Conservation (phyloP, 768 basidiomycete species). For the Tylopilus vinaceipallidus region DNA sequence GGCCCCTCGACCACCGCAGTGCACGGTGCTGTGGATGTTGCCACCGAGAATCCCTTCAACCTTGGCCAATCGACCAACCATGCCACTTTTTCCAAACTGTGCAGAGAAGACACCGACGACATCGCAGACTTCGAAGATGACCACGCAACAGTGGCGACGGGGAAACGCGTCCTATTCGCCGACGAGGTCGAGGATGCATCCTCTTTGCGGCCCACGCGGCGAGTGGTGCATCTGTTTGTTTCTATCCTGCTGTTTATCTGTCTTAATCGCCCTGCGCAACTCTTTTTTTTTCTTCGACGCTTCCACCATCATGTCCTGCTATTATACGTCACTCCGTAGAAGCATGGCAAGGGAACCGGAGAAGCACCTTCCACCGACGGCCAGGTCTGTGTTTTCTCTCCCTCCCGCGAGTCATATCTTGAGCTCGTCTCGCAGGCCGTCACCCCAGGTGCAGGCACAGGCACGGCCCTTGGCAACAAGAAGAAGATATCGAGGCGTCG, state of each 20-base stretch:
- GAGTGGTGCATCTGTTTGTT: constrained; percentile 19
- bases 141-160: constrained; percentile 13
- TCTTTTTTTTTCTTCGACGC: background rate
- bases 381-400: constrained; percentile 19
- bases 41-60: constrained; percentile 8
- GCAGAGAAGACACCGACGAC: constrained; percentile 29
- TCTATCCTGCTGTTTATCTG: background rate
- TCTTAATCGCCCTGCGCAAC: background rate
- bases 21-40: constrained; percentile 3
- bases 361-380: constrained; percentile 14
- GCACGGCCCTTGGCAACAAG: constrained; percentile 7
- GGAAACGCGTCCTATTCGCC: constrained; percentile 25
- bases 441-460: constrained; percentile 2
- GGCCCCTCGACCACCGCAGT: constrained; percentile 8
- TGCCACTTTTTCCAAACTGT: constrained; percentile 25
- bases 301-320: background rate
- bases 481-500: constrained; percentile 28
- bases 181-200: constrained; percentile 22
- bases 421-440: constrained; percentile 4
- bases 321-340: constrained; percentile 12
- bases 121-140: constrained; percentile 25
- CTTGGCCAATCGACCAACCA: constrained; percentile 19
- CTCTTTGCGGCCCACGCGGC: constrained; percentile 27
- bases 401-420: background rate
- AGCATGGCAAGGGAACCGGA: constrained; percentile 19